Conservation (phyloP, 768 basidiomycete species). For the Boletus coccyginus region DNA sequence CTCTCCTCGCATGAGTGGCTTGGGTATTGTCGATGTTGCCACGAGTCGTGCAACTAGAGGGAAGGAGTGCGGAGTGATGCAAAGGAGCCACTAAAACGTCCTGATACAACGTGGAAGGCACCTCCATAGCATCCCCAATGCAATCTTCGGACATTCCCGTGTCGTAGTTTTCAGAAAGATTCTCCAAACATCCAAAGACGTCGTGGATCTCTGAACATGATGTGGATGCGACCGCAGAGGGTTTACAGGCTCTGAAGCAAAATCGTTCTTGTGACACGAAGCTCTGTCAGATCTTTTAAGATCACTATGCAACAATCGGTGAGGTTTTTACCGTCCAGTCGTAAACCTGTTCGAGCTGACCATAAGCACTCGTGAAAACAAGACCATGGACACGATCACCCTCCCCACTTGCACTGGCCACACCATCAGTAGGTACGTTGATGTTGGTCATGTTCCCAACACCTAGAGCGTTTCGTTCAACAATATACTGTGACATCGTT, state of each 20-base stretch:
- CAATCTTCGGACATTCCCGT: constrained; percentile 50
- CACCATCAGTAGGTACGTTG: constrained; percentile 60
- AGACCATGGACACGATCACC: constrained; percentile 65
- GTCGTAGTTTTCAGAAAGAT: constrained; percentile 54
- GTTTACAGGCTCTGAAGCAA: constrained; percentile 72
- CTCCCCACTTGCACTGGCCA: constrained; percentile 53
- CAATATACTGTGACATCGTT: constrained; percentile 16
- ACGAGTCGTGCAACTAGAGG: constrained; percentile 55
- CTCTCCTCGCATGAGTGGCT: constrained; percentile 30
- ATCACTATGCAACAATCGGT: constrained; percentile 2
- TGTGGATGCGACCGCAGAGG: constrained; percentile 43
- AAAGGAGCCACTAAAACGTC: constrained; percentile 53
- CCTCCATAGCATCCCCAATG: constrained; percentile 49
- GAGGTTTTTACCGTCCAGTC: constrained; percentile 62
- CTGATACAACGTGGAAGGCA: constrained; percentile 64
- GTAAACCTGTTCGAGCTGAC: constrained; percentile 52
- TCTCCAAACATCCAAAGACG: constrained; percentile 58
- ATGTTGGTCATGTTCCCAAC: constrained; percentile 62
- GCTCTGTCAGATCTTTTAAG: constrained; percentile 40
- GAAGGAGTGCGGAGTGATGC: constrained; percentile 54
- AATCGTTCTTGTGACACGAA: constrained; percentile 59
- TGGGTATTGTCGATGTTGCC: constrained; percentile 51
- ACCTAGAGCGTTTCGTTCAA: constrained; percentile 42
- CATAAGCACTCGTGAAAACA: constrained; percentile 74
- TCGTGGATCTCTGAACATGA: constrained; percentile 63